phyloP scores from a whole-genome alignment of 345 rosid species.

The Mercurialis annua region DNA sequence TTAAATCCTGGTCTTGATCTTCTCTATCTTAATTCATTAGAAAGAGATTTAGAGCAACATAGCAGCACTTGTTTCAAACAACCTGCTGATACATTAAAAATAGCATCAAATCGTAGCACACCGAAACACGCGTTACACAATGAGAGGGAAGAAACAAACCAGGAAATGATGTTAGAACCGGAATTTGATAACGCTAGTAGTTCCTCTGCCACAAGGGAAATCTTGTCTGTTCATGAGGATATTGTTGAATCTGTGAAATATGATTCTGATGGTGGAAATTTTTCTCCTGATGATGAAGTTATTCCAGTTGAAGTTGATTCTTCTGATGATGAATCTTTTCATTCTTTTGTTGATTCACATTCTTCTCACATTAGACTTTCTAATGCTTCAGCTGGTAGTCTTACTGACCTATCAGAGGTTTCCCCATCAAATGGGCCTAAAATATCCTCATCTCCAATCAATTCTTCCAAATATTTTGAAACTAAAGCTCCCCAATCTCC shows the following conservation, averaged over 20 bases:
- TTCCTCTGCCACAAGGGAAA: slow-evolving; percentile 68
- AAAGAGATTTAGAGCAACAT: slow-evolving; percentile 65
- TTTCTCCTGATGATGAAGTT: slow-evolving; percentile 29
- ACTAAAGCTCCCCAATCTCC: slow-evolving; percentile 11
- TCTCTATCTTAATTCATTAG: slow-evolving; percentile 60
- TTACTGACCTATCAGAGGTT: slow-evolving; percentile 34
- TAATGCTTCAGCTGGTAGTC: slow-evolving; percentile 56
- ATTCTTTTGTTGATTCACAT: slow-evolving; percentile 57
- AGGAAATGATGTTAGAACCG: slow-evolving; percentile 20
- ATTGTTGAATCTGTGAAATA: slow-evolving; percentile 29
- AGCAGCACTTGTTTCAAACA: slow-evolving; percentile 25
- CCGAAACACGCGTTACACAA: slow-evolving; percentile 17
- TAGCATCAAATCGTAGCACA: slow-evolving; percentile 16
- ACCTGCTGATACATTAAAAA: slow-evolving; percentile 22
- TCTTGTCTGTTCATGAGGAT: slow-evolving; percentile 51
- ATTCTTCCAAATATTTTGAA: background rate
- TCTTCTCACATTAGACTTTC: slow-evolving; percentile 53
- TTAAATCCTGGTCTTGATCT: slow-evolving; percentile 65
- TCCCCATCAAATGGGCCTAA: slow-evolving; percentile 23
- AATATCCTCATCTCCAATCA: slow-evolving; percentile 8
- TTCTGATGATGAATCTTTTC: slow-evolving; percentile 84
- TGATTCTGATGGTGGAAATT: slow-evolving; percentile 41
- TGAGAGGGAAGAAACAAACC: slow-evolving; percentile 30
- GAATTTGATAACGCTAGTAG: slow-evolving; percentile 51
- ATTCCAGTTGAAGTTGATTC: slow-evolving; percentile 40